Evolutionary conservation across 2,329 filamentous ascomycete species (phyloP).

Genomic region (Penicillium griseofulvum): DNA sequence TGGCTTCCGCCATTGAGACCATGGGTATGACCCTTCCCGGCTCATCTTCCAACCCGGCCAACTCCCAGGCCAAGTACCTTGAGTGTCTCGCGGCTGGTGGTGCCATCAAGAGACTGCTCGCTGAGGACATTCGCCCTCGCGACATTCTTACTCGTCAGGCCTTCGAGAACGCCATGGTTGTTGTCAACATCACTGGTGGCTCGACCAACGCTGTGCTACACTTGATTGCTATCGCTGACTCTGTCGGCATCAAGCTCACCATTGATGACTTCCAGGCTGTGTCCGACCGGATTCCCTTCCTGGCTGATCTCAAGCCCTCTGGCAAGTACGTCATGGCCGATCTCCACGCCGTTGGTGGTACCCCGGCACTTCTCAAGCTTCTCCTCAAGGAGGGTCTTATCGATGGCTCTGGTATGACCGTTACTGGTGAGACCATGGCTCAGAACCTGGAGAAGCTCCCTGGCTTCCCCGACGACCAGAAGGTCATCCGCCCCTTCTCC

Average conservation of each 20-base stretch:
- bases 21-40: constrained; percentile 79
- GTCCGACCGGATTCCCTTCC: constrained; percentile 73
- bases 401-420: constrained; percentile 59
- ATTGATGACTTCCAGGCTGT: constrained; percentile 85
- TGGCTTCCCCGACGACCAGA: constrained; percentile 66
- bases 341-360: constrained; percentile 57
- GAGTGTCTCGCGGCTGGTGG: constrained; percentile 71
- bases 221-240: constrained; percentile 78
- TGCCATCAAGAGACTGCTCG: constrained; percentile 71
- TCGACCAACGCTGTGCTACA: constrained; percentile 85
- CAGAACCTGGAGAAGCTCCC: constrained; percentile 59
- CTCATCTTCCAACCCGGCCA: constrained; percentile 75
- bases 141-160: constrained; percentile 78
- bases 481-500: constrained; percentile 66
- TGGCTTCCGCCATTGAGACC: constrained; percentile 71
- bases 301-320: constrained; percentile 79
- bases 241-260: constrained; percentile 75
- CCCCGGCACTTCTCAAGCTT: constrained; percentile 57
- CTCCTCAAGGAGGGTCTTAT: constrained; percentile 58
- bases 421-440: constrained; percentile 58
- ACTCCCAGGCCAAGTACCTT: constrained; percentile 66
- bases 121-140: constrained; percentile 71
- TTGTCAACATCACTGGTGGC: constrained; percentile 78
- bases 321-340: constrained; percentile 63
- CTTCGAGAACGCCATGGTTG: constrained; percentile 81